Percentiles rank a stretch among this genome's conserved stretches.
Evolutionary conservation across 1,139 yeast genomes (phyloP).

Genomic region (Saccharomyces hybrid): DNA sequence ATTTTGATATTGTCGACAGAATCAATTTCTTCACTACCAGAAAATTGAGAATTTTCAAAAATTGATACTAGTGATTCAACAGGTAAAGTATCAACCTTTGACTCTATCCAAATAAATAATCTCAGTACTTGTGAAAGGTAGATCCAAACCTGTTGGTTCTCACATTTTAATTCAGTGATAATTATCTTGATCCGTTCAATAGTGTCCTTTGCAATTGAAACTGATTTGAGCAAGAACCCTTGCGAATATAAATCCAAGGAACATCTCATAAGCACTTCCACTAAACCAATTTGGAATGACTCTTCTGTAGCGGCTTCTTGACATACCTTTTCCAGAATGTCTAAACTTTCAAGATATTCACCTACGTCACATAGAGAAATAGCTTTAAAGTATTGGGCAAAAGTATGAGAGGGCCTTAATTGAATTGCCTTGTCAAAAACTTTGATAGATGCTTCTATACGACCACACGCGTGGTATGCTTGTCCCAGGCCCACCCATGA

Average conservation of each 20-base stretch:
- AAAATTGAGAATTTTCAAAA: constrained; percentile 21
- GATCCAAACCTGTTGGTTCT: constrained; percentile 47
- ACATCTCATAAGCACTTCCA: constrained; percentile 49
- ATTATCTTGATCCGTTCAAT: constrained; percentile 28
- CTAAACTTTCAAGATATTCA: constrained; percentile 43
- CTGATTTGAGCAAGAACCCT: constrained; percentile 63
- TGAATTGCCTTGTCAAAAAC: constrained; percentile 64
- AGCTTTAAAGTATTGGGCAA: constrained; percentile 61
- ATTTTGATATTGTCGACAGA: constrained; percentile 28
- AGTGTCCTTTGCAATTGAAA: constrained; percentile 42
- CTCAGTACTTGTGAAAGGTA: constrained; percentile 41
- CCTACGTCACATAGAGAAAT: constrained; percentile 46
- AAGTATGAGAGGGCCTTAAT: constrained; percentile 48
- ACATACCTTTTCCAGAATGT: constrained; percentile 38
- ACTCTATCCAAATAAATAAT: constrained; percentile 41
- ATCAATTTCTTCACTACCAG: constrained; percentile 15
- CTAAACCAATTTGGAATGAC: constrained; percentile 50
- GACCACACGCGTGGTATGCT: constrained; percentile 77
- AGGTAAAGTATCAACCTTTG: constrained; percentile 40
- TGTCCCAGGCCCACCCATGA: constrained; percentile 96
- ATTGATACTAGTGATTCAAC: constrained; percentile 35
- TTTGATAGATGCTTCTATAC: constrained; percentile 76
- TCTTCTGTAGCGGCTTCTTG: constrained; percentile 42
- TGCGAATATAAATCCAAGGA: constrained; percentile 45
- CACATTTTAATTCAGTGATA: constrained; percentile 22